These are phyloP conservation scores for Endotrypanum monterogeii DNA, from an alignment of 208 protist genomes.

Conservation along the genomic window DNA sequence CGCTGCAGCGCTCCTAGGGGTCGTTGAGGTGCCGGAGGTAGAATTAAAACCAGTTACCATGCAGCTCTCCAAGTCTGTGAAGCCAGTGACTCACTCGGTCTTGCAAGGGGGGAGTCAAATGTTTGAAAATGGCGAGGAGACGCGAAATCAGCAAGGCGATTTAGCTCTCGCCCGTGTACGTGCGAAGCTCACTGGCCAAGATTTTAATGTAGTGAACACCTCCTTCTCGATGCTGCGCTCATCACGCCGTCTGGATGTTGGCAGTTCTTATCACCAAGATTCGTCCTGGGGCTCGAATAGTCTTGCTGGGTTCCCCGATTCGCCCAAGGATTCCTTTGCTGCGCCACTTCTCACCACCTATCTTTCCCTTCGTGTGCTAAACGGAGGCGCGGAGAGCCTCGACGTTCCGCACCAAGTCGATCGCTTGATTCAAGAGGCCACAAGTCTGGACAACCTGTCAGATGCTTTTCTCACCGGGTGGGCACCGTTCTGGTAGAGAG, in stretches of 20 bases:
- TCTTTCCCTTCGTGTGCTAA: constrained; percentile 63
- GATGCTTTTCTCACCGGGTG: constrained; percentile 92
- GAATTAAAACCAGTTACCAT: constrained; percentile 43
- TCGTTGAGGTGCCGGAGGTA: constrained; percentile 18
- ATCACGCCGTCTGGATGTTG: constrained; percentile 33
- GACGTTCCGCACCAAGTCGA: constrained; percentile 90
- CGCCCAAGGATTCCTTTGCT: constrained; percentile 42
- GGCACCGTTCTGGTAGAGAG: constrained; percentile 88
- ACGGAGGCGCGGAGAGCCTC: constrained; percentile 56
- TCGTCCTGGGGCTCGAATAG: constrained; percentile 59
- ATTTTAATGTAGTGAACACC: constrained; percentile 75
- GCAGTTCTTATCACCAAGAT: constrained; percentile 27
- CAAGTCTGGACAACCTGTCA: constrained; percentile 85
- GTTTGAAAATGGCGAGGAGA: constrained; percentile 62
- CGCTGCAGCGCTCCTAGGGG: constrained; percentile 9
- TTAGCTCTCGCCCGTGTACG: constrained; percentile 82
- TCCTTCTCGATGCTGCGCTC: constrained; percentile 59
- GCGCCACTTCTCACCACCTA: constrained; percentile 77
- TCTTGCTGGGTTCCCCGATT: constrained; percentile 40
- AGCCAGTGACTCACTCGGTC: constrained; percentile 29
- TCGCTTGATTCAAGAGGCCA: constrained; percentile 88
- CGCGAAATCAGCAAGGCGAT: constrained; percentile 84
- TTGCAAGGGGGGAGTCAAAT: constrained; percentile 21
- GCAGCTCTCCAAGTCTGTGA: constrained; percentile 82
- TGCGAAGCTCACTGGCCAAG: constrained; percentile 87